Evolutionary conservation across 208 protist genomes (phyloP).

Genomic region (Herpetomonas tarakana): DNA sequence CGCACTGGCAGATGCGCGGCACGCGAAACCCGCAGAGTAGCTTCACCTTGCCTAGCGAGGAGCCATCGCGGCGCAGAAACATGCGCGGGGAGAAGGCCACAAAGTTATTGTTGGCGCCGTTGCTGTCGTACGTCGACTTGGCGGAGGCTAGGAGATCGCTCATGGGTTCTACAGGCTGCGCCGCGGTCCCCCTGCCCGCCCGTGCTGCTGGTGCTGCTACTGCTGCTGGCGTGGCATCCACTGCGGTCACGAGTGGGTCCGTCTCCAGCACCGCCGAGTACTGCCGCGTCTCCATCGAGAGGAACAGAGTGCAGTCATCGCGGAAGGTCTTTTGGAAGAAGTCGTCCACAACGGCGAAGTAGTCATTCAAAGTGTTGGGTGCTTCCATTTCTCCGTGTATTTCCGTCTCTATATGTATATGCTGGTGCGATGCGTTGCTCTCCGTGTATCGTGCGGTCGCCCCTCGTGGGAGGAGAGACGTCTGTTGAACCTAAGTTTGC

Average conservation of each 20-base stretch:
- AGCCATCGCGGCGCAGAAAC: constrained; percentile 53
- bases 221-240: not conserved
- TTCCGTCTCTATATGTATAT: not conserved
- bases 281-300: constrained; percentile 75
- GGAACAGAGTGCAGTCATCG: constrained; percentile 64
- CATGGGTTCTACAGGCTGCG: not conserved
- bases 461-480: too few relatives aligned
- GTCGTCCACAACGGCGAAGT: constrained; percentile 81
- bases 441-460: too few relatives aligned
- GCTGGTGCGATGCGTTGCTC: not conserved
- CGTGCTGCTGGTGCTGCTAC: too few relatives aligned
- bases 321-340: constrained; percentile 88
- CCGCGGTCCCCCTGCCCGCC: too few relatives aligned
- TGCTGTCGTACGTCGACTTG: not conserved
- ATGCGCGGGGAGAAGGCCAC: constrained; percentile 76
- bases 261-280: constrained; percentile 43
- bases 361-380: constrained; percentile 60
- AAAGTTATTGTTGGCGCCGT: constrained; percentile 16
- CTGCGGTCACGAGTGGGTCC: not conserved
- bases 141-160: not conserved
- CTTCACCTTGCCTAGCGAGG: constrained; percentile 74
- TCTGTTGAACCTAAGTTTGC: too few relatives aligned
- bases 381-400: constrained; percentile 41
- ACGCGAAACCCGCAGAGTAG: constrained; percentile 52
- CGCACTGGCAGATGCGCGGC: constrained; percentile 59